These are phyloP conservation scores for Pluteus cervinus DNA, from an alignment of 768 basidiomycete species.

Conservation along the genomic window DNA sequence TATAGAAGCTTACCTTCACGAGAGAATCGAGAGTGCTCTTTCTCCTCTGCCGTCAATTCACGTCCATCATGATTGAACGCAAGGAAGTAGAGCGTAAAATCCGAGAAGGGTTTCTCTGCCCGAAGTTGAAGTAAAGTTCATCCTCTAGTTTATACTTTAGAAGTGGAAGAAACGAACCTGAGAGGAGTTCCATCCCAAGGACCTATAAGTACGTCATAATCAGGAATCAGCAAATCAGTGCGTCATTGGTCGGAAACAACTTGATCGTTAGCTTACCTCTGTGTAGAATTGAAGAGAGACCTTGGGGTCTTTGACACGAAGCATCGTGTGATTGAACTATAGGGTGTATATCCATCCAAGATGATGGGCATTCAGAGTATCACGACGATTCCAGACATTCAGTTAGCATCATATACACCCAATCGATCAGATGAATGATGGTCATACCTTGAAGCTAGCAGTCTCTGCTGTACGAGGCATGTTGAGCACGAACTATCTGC, in stretches of 20 bases:
- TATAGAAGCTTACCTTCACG: constrained; percentile 54
- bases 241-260: neutral
- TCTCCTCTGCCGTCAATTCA: constrained; percentile 47
- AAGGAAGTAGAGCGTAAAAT: constrained; percentile 83
- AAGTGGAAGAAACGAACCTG: constrained; percentile 28
- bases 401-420: neutral
- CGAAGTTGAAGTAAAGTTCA: constrained; percentile 7
- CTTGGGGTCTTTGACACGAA: constrained; percentile 85
- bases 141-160: neutral
- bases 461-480: constrained; percentile 67
- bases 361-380: too few relatives aligned
- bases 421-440: neutral
- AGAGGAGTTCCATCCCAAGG: constrained; percentile 74
- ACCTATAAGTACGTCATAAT: too few relatives aligned
- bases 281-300: constrained; percentile 77
- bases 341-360: neutral
- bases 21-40: constrained; percentile 36
- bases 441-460: constrained; percentile 51
- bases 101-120: constrained; percentile 45
- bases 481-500: constrained; percentile 15
- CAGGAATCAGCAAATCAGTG: neutral
- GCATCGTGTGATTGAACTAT: constrained; percentile 84
- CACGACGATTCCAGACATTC: constrained; percentile 2
- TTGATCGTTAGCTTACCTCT: constrained; percentile 36
- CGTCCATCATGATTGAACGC: constrained; percentile 63